phyloP scores from a whole-genome alignment of 495 filamentous ascomycete species.

The Stereocaulon alpinum region DNA sequence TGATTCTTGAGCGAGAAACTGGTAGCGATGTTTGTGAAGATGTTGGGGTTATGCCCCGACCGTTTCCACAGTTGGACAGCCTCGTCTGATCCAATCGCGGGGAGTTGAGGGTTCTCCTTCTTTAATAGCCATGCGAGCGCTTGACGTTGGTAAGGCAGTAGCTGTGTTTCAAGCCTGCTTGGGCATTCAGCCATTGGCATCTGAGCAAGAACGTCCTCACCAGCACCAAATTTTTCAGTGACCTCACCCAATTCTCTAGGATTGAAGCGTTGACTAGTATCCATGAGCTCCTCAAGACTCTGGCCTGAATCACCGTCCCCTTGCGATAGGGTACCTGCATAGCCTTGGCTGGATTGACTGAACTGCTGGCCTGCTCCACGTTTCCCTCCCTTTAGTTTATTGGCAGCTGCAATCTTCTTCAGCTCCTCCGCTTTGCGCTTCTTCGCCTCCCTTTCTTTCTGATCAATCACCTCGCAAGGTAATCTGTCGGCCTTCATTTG shows the following conservation, averaged over 20 bases:
- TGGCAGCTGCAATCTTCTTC: conserved; percentile 30
- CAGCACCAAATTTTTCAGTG: conserved; percentile 56
- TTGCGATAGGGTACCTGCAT: conserved; percentile 20
- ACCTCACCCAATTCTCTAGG: conserved; percentile 57
- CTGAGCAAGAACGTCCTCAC: conserved; percentile 57
- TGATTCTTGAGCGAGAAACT: conserved; percentile 47
- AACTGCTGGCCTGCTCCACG: conserved; percentile 19
- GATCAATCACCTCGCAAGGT: conserved; percentile 36
- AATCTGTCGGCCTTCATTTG: conserved; percentile 54
- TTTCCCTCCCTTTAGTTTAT: conserved; percentile 26
- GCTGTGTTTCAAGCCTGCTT: conserved; percentile 44
- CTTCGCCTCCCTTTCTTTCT: conserved; percentile 41
- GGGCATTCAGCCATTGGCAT: conserved; percentile 70
- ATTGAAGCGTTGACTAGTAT: conserved; percentile 57
- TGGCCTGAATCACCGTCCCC: conserved; percentile 25
- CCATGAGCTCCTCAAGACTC: conserved; percentile 53
- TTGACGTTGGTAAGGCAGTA: conserved; percentile 77
- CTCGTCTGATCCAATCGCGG: conserved; percentile 48
- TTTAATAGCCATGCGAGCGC: conserved; percentile 75
- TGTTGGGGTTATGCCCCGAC: conserved; percentile 29
- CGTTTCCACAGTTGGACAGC: conserved; percentile 77
- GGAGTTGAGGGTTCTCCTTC: conserved; percentile 62
- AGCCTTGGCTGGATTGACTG: conserved; percentile 11
- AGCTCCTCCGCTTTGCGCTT: conserved; percentile 34
- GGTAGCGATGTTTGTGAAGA: conserved; percentile 68